Conservation (phyloP, 2,329 filamentous ascomycete genomes). For the Fusarium siculi region DNA sequence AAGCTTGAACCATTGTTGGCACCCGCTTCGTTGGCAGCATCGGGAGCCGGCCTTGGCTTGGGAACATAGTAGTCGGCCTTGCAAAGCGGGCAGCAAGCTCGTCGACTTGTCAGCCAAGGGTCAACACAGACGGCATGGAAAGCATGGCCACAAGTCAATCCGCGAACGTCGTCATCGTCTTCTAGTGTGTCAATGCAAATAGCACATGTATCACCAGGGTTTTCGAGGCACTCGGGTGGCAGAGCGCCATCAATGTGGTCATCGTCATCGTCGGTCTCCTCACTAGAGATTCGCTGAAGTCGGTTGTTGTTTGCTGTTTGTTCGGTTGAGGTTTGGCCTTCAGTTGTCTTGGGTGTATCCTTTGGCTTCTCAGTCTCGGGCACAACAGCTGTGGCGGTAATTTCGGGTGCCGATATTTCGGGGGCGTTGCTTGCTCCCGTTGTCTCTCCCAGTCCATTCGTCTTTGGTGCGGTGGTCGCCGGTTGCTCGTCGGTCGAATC, state of each 20-base stretch:
- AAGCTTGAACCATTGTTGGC: slow-evolving; percentile 40
- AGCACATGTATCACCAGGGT: slow-evolving; percentile 91
- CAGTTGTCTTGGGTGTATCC: slow-evolving; percentile 19
- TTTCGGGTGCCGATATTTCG: slow-evolving; percentile 30
- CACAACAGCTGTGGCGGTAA: slow-evolving; percentile 25
- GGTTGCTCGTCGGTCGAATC: slow-evolving; percentile 57
- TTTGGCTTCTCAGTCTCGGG: slow-evolving; percentile 39
- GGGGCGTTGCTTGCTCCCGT: slow-evolving; percentile 14
- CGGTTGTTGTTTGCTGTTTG: slow-evolving; percentile 39
- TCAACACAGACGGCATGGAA: slow-evolving; percentile 97
- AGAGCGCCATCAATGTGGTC: slow-evolving; percentile 86
- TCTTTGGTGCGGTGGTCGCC: slow-evolving; percentile 37
- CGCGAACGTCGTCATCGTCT: slow-evolving; percentile 94
- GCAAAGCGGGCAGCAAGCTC: slow-evolving; percentile 96
- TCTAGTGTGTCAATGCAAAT: slow-evolving; percentile 96
- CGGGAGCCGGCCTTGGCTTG: slow-evolving; percentile 76
- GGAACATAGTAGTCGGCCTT: slow-evolving; percentile 98
- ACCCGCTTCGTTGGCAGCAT: slow-evolving; percentile 52
- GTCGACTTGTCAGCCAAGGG: slow-evolving; percentile 93
- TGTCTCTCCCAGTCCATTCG: slow-evolving; percentile 32
- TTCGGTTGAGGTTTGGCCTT: slow-evolving; percentile 41
- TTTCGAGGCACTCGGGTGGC: slow-evolving; percentile 81
- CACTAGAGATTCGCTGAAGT: slow-evolving; percentile 57
- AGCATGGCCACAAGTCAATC: slow-evolving; percentile 94
- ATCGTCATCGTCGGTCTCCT: slow-evolving; percentile 74